Conservation (phyloP, 1,284 basidiomycete species). For the Melanopsichium pennsylvanicum region DNA sequence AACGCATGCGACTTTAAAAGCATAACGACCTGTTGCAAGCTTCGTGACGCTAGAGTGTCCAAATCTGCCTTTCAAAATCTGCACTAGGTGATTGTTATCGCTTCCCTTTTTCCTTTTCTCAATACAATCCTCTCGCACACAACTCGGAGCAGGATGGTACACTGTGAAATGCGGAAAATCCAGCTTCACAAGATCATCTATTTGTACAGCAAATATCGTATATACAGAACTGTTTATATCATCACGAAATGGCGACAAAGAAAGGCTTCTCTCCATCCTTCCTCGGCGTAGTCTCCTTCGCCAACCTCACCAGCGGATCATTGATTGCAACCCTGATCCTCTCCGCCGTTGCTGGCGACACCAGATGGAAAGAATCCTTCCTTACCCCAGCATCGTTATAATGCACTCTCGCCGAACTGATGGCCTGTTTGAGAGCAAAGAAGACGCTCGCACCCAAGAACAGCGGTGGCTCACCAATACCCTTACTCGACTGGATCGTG, state of each 20-base stretch:
- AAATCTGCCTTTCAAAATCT: no score
- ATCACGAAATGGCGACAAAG: slow-evolving; percentile 59
- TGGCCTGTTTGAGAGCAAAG: slow-evolving; percentile 64
- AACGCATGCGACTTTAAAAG: no score
- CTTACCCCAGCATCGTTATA: slow-evolving; percentile 14
- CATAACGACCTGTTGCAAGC: no score
- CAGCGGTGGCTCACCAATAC: slow-evolving; percentile 64
- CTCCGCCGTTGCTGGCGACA: slow-evolving; percentile 64
- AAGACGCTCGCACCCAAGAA: slow-evolving; percentile 63
- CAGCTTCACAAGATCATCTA: no score
- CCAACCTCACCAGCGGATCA: slow-evolving; percentile 54
- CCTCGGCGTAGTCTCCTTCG: slow-evolving; percentile 52
- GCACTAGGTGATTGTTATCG: no score
- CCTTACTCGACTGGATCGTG: slow-evolving; percentile 61
- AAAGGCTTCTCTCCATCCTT: slow-evolving; percentile 59
- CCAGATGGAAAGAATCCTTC: slow-evolving; percentile 50
- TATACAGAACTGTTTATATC: no score
- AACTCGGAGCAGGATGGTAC: no score
- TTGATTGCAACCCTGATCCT: slow-evolving; percentile 62
- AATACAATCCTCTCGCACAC: no score
- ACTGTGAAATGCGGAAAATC: no score
- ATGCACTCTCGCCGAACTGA: slow-evolving; percentile 59
- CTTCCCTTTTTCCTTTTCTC: no score
- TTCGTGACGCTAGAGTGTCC: no score
- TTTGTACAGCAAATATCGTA: not conserved